Conservation (phyloP, 768 basidiomycete genomes). For the Tricholoma hemisulphureum region DNA sequence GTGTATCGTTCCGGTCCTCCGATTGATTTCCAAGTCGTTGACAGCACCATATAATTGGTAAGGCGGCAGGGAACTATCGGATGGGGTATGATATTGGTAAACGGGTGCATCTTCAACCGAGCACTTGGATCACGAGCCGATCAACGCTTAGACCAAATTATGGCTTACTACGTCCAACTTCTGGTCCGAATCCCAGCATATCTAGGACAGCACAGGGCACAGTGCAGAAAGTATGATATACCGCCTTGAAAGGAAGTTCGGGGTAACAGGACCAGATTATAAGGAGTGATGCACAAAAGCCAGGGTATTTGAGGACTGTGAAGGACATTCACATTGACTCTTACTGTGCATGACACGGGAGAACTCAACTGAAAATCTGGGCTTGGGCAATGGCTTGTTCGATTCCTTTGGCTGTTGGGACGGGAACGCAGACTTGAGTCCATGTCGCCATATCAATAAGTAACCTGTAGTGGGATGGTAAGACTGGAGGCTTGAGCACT, state of each 20-base stretch:
- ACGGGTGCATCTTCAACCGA: background rate
- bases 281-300: background rate
- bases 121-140: background rate
- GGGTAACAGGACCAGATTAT: constrained; percentile 4
- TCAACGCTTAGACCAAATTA: background rate
- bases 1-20: background rate
- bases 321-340: background rate
- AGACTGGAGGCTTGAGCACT: too few relatives aligned
- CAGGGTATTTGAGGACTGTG: background rate
- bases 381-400: background rate
- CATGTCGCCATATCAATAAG: background rate
- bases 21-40: background rate
- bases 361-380: background rate
- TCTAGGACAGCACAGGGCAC: background rate
- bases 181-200: constrained; percentile 5
- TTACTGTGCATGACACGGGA: background rate
- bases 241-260: background rate
- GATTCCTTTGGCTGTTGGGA: background rate
- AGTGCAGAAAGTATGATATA: background rate
- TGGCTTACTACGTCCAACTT: background rate
- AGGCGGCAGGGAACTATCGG: background rate
- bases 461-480: too few relatives aligned
- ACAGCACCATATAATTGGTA: constrained; percentile 3
- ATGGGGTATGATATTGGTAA: constrained; percentile 3
- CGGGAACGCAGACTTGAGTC: background rate